Conservation (phyloP, 768 basidiomycete genomes). For the Russula sp. region DNA sequence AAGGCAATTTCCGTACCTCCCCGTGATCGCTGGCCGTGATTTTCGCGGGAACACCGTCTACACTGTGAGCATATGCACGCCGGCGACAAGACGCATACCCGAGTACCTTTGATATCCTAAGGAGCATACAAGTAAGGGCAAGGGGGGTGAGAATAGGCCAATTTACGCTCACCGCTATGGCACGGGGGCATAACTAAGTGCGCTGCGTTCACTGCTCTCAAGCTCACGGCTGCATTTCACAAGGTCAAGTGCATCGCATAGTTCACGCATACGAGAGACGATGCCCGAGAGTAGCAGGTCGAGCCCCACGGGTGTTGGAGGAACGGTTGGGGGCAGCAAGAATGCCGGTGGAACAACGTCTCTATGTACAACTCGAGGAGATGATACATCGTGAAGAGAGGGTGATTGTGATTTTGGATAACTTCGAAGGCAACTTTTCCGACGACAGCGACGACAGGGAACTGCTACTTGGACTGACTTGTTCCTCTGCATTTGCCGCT, state of each 20-base stretch:
- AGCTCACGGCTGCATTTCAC: constrained; percentile 51
- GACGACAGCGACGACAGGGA: no score
- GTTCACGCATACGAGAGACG: constrained; percentile 65
- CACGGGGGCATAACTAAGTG: constrained; percentile 62
- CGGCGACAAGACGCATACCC: not conserved
- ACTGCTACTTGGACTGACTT: constrained; percentile 18
- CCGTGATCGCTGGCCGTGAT: constrained; percentile 25
- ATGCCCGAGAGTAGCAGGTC: constrained; percentile 50
- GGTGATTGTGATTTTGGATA: not conserved
- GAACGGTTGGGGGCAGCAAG: constrained; percentile 21
- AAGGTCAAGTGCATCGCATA: constrained; percentile 51
- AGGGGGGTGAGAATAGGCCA: constrained; percentile 22
- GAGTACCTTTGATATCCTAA: constrained; percentile 43
- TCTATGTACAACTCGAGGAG: not conserved
- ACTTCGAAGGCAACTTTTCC: not conserved
- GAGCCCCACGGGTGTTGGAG: constrained; percentile 24
- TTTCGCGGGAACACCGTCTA: constrained; percentile 28
- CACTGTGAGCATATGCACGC: not conserved
- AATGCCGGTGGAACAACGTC: constrained; percentile 16
- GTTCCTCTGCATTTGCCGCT: constrained; percentile 33
- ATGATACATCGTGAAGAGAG: not conserved
- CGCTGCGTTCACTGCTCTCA: constrained; percentile 61
- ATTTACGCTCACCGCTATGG: constrained; percentile 47
- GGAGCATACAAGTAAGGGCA: not conserved
- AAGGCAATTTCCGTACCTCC: constrained; percentile 29